phyloP scores from a whole-genome alignment of 306 rosid genomes.

The Morella rubra region DNA sequence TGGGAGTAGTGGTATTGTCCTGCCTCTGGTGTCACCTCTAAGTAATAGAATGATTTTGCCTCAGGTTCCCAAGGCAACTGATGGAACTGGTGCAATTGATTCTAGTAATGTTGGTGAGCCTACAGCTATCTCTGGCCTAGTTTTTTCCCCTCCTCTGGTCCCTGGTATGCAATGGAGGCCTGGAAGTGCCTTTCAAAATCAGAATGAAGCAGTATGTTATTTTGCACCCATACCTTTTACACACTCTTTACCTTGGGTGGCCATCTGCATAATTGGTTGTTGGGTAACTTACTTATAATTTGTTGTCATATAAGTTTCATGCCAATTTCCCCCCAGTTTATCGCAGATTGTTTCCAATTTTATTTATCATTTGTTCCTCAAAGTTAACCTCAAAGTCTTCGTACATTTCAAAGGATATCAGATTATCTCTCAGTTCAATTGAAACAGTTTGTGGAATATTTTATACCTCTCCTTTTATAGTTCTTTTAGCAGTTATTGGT shows the following conservation, averaged over 20 bases:
- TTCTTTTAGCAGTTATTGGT: not conserved
- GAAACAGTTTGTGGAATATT: no score
- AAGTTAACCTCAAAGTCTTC: not conserved
- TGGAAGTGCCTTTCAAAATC: slow-evolving; percentile 83
- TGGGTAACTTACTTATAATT: not conserved
- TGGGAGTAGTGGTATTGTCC: slow-evolving; percentile 76
- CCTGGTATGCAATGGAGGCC: slow-evolving; percentile 98
- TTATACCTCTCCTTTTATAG: not conserved
- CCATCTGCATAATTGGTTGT: not conserved
- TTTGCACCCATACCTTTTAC: not conserved
- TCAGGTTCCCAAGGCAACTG: slow-evolving; percentile 64
- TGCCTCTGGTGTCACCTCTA: slow-evolving; percentile 69
- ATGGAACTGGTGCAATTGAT: slow-evolving; percentile 66
- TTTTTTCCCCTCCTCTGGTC: slow-evolving; percentile 76
- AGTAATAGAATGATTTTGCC: slow-evolving; percentile 68
- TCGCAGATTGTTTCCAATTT: not conserved
- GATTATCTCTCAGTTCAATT: no score
- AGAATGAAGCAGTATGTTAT: slow-evolving; percentile 61
- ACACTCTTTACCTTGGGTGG: slow-evolving; percentile 22
- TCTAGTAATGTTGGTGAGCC: slow-evolving; percentile 62
- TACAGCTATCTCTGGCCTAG: slow-evolving; percentile 65
- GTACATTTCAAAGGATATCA: no score
- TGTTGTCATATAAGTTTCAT: not conserved
- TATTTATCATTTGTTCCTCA: not conserved
- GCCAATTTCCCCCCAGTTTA: not conserved